Base-by-base conservation (phyloP, 306 rosid genomes). In the Styphnolobium japonicum region DNA sequence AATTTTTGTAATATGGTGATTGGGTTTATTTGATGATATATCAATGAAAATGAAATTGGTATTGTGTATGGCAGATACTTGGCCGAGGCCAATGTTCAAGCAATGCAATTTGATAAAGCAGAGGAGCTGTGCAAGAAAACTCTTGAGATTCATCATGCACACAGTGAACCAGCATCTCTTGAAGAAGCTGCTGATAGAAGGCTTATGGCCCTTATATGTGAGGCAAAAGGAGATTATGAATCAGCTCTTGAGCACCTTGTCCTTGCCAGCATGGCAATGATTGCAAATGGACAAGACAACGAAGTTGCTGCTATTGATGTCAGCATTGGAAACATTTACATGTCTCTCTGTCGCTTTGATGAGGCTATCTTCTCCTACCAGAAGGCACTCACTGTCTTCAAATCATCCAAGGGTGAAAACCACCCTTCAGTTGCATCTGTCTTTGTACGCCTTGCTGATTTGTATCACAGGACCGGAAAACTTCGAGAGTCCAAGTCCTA, bases 261-360 rank as follows among this genome's bases (percentile, higher is more conserved):
- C 69, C 97, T 96, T 9, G 99, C 99, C 39, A 93, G 98, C 77
- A 96, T 96, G 99, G 96, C 98, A 3, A 96, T 96, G 99, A 83
- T 96, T 58, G 98, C 99, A 4, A 96, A 96, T 68, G 96, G 88
- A 29, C 98, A 89, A 61, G 99, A 96, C 81, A 91, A 76, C 46
- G 99, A 96, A 55, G 99, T 91, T 84, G 99, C 99, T 29, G 83
- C 94, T 0, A 91, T 96, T 89, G 99, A 96, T 87, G 93, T 96
- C 33, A 93, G 99, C 84, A 93, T 96, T 34, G 99, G 99, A 27
- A 96, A 93, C 83, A 86, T 93, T 79, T 96, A 96, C 82, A 89
- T 93, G 97, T 91, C 96, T 36, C 94, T 96, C 7, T 93, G 96
- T 79, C 98, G 99, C 21, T 96, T 91, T 34, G 99, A 96, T 4